Conservation (phyloP, 495 filamentous ascomycete genomes). For the Penicillium angulare region DNA sequence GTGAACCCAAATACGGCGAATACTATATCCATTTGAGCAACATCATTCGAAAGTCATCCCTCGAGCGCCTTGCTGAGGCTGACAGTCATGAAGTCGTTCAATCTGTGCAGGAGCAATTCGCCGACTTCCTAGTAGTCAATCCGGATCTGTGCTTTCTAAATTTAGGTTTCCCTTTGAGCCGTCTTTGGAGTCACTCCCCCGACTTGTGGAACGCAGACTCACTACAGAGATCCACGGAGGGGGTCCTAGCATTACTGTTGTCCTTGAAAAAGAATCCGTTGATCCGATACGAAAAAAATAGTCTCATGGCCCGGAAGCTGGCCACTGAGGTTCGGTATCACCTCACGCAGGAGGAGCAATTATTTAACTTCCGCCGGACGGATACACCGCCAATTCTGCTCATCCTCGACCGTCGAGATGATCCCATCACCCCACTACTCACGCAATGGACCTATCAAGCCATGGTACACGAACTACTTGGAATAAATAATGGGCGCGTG, state of each 20-base stretch:
- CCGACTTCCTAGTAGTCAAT: conserved; percentile 92
- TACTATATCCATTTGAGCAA: conserved; percentile 98
- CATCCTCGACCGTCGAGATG: conserved; percentile 87
- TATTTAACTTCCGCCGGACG: conserved; percentile 94
- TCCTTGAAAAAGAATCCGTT: conserved; percentile 94
- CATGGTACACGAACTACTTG: conserved; percentile 95
- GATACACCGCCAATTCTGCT: conserved; percentile 94
- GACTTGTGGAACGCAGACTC: conserved; percentile 90
- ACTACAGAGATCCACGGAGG: conserved; percentile 79
- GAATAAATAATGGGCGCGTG: conserved; percentile 89
- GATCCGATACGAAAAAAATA: conserved; percentile 92
- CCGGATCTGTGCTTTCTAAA: conserved; percentile 87
- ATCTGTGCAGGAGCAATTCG: conserved; percentile 89
- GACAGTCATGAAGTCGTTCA: conserved; percentile 97
- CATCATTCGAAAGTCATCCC: conserved; percentile 90
- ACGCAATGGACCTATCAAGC: conserved; percentile 99
- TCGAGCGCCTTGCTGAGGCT: conserved; percentile 94
- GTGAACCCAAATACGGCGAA: conserved; percentile 96
- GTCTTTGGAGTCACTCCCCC: conserved; percentile 71
- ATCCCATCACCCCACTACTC: conserved; percentile 91
- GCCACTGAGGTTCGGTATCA: conserved; percentile 89
- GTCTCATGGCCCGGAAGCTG: conserved; percentile 84
- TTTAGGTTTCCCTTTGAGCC: conserved; percentile 68
- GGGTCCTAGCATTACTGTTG: conserved; percentile 75
- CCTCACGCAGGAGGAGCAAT: conserved; percentile 91